Evolutionary conservation across 768 basidiomycete genomes (phyloP), one percentile per base, ranked within the genome.

Genomic region (Termitomyces sp.): DNA sequence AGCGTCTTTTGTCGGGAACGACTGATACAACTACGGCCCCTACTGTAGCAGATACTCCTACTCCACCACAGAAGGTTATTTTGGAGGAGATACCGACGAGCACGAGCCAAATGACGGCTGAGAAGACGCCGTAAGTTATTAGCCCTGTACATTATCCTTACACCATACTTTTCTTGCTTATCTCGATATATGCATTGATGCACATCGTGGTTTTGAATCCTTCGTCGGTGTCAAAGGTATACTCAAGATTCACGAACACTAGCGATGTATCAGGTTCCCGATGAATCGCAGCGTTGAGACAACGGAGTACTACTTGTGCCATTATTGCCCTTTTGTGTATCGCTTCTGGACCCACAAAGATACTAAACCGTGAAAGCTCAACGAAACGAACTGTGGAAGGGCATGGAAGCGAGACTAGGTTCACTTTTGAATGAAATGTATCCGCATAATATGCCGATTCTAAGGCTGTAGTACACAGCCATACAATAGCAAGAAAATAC

Each of bases 121-220:
- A 29, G 49, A 59, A 56, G 62, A 29, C 54, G 49, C 56, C 40
- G 48, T 63, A 47, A 56, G 59, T 60, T 43, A 48, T 36, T 14
- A 57, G 43, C 20, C 15, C 31, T 47, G 15, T 57, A 57, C 31
- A 49, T 40, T 40, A 3, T 5, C 3, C 20, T 57, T 38, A 40
- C n/a, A 15, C 7, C 49, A 57, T 40, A 40, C 14, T 0, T 57
- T 34, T 25, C 25, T 25, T 25, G 25, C 25, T 25, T 25, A 25
- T 25, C 37, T 31, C 31, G 15, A 47, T 48, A 10, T 15, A 4
- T 46, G 38, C 25, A 46, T 57, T 20, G 20, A 45, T 45, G 15
- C 5, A 45, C 43, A 20, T n/a, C 8, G 36, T 42, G 20, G 14
- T 20, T 52, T 20, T 20, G n/a, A 7, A 31, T 15, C n/a, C 12